Evolutionary conservation across 441 rosid genomes (phyloP), one percentile per base, ranked within the genome.

Genomic region (Populus trichocarpa): DNA sequence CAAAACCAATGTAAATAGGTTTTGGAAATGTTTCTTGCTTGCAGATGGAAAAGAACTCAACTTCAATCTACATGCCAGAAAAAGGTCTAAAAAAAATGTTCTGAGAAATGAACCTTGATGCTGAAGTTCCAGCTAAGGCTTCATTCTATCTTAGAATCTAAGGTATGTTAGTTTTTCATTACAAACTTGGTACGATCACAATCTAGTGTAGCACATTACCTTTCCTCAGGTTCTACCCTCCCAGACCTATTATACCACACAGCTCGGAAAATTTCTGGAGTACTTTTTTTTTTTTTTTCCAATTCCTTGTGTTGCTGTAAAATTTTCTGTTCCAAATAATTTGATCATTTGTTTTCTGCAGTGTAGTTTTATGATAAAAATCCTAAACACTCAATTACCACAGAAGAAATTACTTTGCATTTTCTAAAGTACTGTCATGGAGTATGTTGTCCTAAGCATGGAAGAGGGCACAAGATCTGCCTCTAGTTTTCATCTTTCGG

Each of bases 1-100:
- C 76, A 82, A 75, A 84, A 81, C 76, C 98, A 88, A 84, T 96
- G 99, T 91, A 93, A 82, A 92, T 96, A 93, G 91, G 77, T 75
- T 72, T 76, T 38, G 6, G 10, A 36, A 71, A 18, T n/a, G 20
- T 53, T 74, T 71, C 70, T 63, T 63, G 70, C 53, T 63, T 67
- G 70, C 53, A 16, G 71, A 70, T 71, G 61, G 77, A 73, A 20
- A 77, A 25, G 70, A 32, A 59, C 76, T 63, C 63, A 53, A 67
- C 61, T 71, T 73, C 77, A 13, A 42, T 73, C 68, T 50, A 53
- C 67, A 77, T 59, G 59, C 26, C 71, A 11, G 77, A 63, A 67
- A 35, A 28, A 28, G 36, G 67, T 65, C 59, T 57, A 32, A 64
- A 38, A 73, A 79, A 75, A 16, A 42, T 77, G 25, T 23, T 73